Base-by-base conservation (phyloP, 179 eudicot species). In the Beta lomatogona region DNA sequence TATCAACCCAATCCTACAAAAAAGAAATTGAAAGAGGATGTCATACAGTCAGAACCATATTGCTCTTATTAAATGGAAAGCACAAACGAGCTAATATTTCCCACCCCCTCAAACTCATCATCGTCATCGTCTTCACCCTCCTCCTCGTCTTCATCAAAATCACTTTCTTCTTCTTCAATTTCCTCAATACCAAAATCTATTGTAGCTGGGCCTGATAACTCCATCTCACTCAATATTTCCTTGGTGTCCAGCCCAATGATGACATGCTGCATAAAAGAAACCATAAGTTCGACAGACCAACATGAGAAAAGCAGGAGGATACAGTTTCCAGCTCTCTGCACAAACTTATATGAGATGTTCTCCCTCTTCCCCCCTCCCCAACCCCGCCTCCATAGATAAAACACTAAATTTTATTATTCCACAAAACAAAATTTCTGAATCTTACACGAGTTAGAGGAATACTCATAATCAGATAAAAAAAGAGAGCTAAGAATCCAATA, bases 231-330 rank as follows among this genome's bases (percentile, higher is more conserved):
- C 70, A 90, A 78, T 92, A 91, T 82, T 79, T 95, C 98, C 78
- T 87, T 86, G 48, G 99, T 92, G 83, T 95, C 95, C 77, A 95
- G 82, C 80, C 99, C 99, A 82, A 95, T 86, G 76, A 95, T 92
- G 84, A 94, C 98, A 89, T 95, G 98, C 99, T 95, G 98, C 97
- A 91, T 76, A 41, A n/a, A 74, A 66, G 58, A 81, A 75, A 54
- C 19, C 77, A 76, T 71, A 76, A 81, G 86, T 54, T 36, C 57
- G 10, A 58, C 61, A 67, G 76, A 53, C 55, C 81, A 86, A 76
- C 50, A 72, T 54, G 52, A 16, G 11, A 52, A 65, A 25, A 50
- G 45, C 10, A 6, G 57, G 53, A 53, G 1, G 5, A 28, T 12
- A 16, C 16, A 36, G 13, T 53, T 15, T 68, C 9, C 15, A 22